Base-by-base conservation (phyloP, 179 eudicot genomes). In the Spergularia azorica region DNA sequence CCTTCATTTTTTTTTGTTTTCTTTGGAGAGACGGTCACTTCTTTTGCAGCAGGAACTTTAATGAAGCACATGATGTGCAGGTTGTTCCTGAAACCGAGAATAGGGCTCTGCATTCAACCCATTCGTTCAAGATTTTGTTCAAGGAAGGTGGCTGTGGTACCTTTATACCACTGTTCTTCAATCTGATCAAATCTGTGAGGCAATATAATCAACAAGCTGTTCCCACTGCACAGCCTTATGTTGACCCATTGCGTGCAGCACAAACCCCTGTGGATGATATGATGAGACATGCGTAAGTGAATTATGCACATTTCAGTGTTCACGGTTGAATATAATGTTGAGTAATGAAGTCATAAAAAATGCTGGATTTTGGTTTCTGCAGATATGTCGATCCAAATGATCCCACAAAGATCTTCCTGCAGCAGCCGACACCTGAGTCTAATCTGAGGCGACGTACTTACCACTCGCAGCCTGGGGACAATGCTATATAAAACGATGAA, bases 101-200 rank as follows among this genome's bases (percentile, higher is more conserved):
- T 72, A 86, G 97, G 86, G 97, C 97, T 26, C 81, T 95, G 39
- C 88, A 93, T 79, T 91, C 98, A 20, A 87, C 97, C 58, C 97
- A 95, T 78, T 80, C 95, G 0, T 91, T 95, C 85, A 95, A 95
- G 88, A 95, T 95, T 67, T 67, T 92, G 90, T 95, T 95, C 91
- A 93, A 95, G 82, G 98, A 93, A 60, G 98, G 98, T 2, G 98
- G 98, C 5, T 95, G 98, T 84, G 98, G 98, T 81, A 93, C 98
- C 61, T 93, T 93, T 77, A 78, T 95, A 65, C 98, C 98, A 20
- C 74, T 95, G 16, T 95, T 91, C 83, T 91, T 95, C 83, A 95
- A 93, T 83, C 82, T 95, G 76, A 88, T 91, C 43, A 75, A 61
- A 0, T 82, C 93, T 1, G 98, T 95, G 71, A 85, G 98, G 86